Percentiles rank a stretch among this genome's conserved stretches.
phyloP scores from a whole-genome alignment of 257 asterid genomes.

The Solanum etuberosum region DNA sequence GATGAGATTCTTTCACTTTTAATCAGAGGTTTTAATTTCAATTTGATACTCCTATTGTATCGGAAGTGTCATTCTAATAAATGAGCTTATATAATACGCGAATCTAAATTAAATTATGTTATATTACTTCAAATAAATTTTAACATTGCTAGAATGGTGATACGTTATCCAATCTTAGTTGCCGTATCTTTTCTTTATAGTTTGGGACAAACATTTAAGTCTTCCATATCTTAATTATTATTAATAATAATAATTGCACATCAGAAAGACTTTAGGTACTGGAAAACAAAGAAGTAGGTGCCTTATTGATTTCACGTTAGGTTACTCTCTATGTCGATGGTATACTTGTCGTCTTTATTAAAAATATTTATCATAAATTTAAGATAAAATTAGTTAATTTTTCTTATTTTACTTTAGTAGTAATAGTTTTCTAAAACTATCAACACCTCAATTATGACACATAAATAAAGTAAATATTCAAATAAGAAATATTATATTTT shows the following conservation, averaged over 20 bases:
- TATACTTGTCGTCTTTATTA: neutral
- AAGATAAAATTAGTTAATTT: too few species aligned
- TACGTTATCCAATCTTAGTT: neutral
- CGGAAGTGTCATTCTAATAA: neutral
- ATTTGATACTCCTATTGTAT: too few species aligned
- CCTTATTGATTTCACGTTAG: neutral
- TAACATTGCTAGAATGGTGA: neutral
- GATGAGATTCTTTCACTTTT: too few species aligned
- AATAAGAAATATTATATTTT: too few species aligned
- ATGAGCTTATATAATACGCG: too few species aligned
- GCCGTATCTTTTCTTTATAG: neutral
- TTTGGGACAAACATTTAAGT: neutral
- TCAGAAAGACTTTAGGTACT: neutral
- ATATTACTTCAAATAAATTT: neutral
- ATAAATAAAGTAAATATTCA: too few species aligned
- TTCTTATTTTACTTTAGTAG: neutral
- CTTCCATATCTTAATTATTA: neutral
- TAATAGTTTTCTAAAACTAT: too few species aligned
- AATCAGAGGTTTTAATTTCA: too few species aligned
- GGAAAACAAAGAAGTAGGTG: neutral
- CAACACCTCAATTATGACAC: neutral
- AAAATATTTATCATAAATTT: neutral
- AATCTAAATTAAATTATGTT: too few species aligned
- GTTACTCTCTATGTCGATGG: neutral
- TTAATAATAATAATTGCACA: too few species aligned